Percentiles rank a stretch among this genome's conserved stretches.
Evolutionary conservation across 805 yeast genomes (phyloP).

Genomic region (Teunomyces tritomae): DNA sequence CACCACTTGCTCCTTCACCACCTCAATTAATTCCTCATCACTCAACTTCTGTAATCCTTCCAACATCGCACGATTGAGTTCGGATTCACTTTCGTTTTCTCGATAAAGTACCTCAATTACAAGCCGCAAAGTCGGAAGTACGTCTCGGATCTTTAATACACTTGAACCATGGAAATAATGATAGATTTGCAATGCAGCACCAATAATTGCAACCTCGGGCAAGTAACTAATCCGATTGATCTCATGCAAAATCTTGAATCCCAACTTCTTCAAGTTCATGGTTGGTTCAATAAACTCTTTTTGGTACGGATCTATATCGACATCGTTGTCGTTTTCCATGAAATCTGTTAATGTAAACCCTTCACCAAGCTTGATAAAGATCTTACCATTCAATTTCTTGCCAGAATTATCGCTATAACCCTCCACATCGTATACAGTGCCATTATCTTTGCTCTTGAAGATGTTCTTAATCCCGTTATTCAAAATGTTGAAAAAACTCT

Average conservation of each 20-base stretch:
- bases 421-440: slow-evolving; percentile 12
- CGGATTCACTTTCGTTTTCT: slow-evolving; percentile 18
- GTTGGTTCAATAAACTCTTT: slow-evolving; percentile 10
- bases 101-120: slow-evolving; percentile 18
- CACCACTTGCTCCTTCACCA: slow-evolving; percentile 25
- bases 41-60: slow-evolving; percentile 13
- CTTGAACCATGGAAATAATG: slow-evolving; percentile 18
- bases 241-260: slow-evolving; percentile 52
- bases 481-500: slow-evolving; percentile 41
- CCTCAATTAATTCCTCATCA: slow-evolving; percentile 21
- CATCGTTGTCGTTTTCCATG: slow-evolving; percentile 13
- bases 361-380: slow-evolving; percentile 35
- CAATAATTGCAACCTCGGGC: slow-evolving; percentile 55
- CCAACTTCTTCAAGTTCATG: slow-evolving; percentile 46
- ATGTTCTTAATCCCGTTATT: slow-evolving; percentile 34
- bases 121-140: slow-evolving; percentile 30
- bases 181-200: slow-evolving; percentile 37
- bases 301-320: slow-evolving; percentile 2
- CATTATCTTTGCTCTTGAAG: slow-evolving; percentile 10
- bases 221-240: slow-evolving; percentile 49
- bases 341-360: slow-evolving; percentile 28
- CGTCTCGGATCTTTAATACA: slow-evolving; percentile 6
- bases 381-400: slow-evolving; percentile 32
- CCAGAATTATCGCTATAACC: slow-evolving; percentile 30
- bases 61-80: slow-evolving; percentile 22